Evolutionary conservation across 108 stramenopile genomes (phyloP), one percentile per base, ranked within the genome.

Genomic region (Skeletonema costatum): DNA sequence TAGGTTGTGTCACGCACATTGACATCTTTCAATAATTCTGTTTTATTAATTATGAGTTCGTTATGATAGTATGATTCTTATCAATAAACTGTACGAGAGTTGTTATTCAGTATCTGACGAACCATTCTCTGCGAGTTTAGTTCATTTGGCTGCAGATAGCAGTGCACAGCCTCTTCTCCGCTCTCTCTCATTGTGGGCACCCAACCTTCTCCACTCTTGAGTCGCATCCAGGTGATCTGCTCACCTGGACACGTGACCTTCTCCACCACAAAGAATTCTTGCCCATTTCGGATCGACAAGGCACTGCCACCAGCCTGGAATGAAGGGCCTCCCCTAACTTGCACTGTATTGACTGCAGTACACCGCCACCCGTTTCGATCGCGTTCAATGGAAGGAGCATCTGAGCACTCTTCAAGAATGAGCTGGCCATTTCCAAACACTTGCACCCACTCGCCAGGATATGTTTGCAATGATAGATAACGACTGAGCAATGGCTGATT

Each of bases 381-480:
- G 13, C 94, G 87, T 59, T 92, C 90, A 58, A 96, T 92, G 9
- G 69, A 70, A 61, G 90, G 87, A 32, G 85, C 86, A 21, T 68
- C 31, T 6, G 76, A 77, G 53, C 92, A 93, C 71, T 93, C 91
- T 66, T 92, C 91, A 39, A 96, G 79, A 61, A 77, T 86, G 6
- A 83, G 61, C 12, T 87, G 77, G 3, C 83, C 86, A 16, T 76
- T 65, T 31, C 81, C 68, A 69, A 83, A 85, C 13, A 96, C 84
- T 50, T 89, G 85, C 14, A 93, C 94, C 94, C 94, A 96, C 77
- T 96, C 94, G 5, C 92, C 88, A 19, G 87, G 85, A 59, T 91
- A 50, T 33, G 86, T 75, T 42, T 85, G 58, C 8, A 96, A 76
- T 4, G 84, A 76, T 48, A 86, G 71, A 64, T 84, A 85, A 30